A percentile compares a stretch with the other conserved stretches of the same genome.
Evolutionary conservation across 1,139 yeast species (phyloP).

Genomic region (Yamadazyma triangularis): DNA sequence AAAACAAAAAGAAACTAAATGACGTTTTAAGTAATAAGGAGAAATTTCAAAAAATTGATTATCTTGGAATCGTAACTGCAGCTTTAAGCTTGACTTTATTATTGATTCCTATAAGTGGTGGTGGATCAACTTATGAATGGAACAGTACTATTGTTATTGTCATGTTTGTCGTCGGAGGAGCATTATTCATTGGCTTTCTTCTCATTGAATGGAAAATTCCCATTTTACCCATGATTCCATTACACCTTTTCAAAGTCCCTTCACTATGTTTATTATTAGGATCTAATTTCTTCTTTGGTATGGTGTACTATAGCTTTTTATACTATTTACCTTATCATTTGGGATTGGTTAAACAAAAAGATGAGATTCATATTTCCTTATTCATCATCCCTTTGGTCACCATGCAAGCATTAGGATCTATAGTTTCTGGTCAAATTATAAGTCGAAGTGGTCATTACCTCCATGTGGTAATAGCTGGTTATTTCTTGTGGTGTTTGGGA

Average conservation of each 20-base stretch:
- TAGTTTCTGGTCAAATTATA: constrained; percentile 41
- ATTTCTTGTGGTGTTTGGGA: constrained; percentile 39
- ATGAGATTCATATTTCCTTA: constrained; percentile 35
- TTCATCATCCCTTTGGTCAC: constrained; percentile 42
- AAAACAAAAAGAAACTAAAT: constrained; percentile 17
- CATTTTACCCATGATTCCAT: constrained; percentile 53
- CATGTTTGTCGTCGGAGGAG: constrained; percentile 44
- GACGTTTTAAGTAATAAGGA: constrained; percentile 22
- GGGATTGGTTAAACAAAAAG: constrained; percentile 41
- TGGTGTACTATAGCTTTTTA: constrained; percentile 41
- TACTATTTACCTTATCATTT: constrained; percentile 50
- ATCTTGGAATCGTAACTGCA: constrained; percentile 43
- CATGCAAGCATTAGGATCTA: constrained; percentile 37
- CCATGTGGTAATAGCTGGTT: constrained; percentile 39
- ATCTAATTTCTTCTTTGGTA: constrained; percentile 49
- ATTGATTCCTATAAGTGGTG: constrained; percentile 50
- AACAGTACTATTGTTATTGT: constrained; percentile 43
- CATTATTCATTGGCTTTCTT: constrained; percentile 34
- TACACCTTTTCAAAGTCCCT: constrained; percentile 29
- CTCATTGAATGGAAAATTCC: constrained; percentile 48
- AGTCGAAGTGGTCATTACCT: constrained; percentile 42
- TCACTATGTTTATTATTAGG: constrained; percentile 38
- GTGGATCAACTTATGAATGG: constrained; percentile 54
- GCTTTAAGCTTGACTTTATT: constrained; percentile 40
- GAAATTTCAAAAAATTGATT: constrained; percentile 43